Evolutionary conservation across 1,284 basidiomycete genomes (phyloP).

Genomic region (Athelia psychrophila): DNA sequence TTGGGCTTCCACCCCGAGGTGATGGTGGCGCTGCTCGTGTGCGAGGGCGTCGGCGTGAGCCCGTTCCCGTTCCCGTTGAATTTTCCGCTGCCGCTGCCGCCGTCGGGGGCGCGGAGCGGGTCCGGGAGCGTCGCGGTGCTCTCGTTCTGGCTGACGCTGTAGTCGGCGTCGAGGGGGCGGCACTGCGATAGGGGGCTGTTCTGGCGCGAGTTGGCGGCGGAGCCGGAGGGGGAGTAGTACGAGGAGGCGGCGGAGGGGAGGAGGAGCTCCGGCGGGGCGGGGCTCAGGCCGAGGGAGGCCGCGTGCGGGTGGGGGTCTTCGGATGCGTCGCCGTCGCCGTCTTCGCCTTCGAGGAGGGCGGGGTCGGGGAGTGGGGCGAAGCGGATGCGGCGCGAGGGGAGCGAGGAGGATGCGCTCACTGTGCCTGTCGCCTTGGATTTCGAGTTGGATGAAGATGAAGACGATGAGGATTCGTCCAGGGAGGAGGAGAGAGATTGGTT

Average conservation of each 20-base stretch:
- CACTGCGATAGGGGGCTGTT: not conserved
- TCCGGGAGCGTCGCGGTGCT: slow-evolving; percentile 15
- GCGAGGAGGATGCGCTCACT: not conserved
- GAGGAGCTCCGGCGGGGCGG: not conserved
- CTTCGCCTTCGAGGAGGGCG: slow-evolving; percentile 19
- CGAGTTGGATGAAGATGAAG: not conserved
- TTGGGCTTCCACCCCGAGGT: slow-evolving; percentile 33
- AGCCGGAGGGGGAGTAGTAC: slow-evolving; percentile 14
- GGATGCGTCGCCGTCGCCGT: slow-evolving; percentile 29
- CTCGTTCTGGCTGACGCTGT: slow-evolving; percentile 19
- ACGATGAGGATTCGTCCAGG: not conserved
- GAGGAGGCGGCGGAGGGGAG: slow-evolving; percentile 8
- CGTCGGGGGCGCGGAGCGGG: slow-evolving; percentile 14
- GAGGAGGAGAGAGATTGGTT: not conserved
- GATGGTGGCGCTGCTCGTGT: slow-evolving; percentile 17
- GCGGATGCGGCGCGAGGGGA: slow-evolving; percentile 39
- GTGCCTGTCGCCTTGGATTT: not conserved
- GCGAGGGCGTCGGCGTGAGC: slow-evolving; percentile 23
- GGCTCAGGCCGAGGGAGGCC: slow-evolving; percentile 8
- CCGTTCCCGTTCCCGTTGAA: slow-evolving; percentile 24
- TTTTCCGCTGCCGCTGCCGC: slow-evolving; percentile 8
- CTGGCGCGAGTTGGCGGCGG: slow-evolving; percentile 10
- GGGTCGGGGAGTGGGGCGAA: slow-evolving; percentile 80
- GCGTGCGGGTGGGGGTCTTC: slow-evolving; percentile 13
- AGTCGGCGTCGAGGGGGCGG: slow-evolving; percentile 5